Conservation (phyloP, 306 rosid genomes). For the Cucurbita moschata region DNA sequence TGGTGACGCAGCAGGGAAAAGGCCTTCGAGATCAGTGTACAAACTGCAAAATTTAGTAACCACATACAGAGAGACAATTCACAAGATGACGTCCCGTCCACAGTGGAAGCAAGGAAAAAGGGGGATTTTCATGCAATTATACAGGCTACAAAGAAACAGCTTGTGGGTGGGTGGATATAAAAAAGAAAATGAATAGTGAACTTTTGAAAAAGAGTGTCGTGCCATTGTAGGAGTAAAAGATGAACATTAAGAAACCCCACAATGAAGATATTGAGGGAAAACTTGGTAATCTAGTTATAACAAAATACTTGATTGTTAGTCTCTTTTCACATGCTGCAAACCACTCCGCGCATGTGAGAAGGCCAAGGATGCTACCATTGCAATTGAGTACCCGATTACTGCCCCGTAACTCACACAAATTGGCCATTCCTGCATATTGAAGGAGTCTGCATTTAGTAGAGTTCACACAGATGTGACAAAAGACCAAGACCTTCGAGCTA, state of each 20-base stretch:
- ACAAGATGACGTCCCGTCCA: background rate
- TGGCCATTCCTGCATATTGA: constrained; percentile 71
- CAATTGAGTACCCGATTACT: constrained; percentile 43
- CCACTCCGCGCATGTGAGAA: constrained; percentile 17
- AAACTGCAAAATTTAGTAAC: background rate
- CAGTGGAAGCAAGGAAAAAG: background rate
- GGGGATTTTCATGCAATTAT: background rate
- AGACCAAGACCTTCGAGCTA: background rate
- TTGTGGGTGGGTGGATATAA: background rate
- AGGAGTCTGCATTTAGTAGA: background rate
- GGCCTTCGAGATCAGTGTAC: background rate
- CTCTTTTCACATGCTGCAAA: constrained; percentile 41
- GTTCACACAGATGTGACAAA: background rate
- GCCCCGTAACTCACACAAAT: constrained; percentile 78
- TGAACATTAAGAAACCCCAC: background rate
- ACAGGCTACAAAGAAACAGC: background rate
- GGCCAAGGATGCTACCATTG: constrained; percentile 36
- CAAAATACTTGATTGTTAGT: constrained; percentile 14
- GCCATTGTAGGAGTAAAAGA: background rate
- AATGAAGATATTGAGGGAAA: background rate
- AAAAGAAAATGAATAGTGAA: background rate
- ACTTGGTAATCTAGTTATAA: background rate
- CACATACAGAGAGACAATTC: background rate
- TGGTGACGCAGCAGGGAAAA: background rate
- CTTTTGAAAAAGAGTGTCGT: background rate